Conservation (phyloP, 139 green algal species). For the Bryopsis sp. region DNA sequence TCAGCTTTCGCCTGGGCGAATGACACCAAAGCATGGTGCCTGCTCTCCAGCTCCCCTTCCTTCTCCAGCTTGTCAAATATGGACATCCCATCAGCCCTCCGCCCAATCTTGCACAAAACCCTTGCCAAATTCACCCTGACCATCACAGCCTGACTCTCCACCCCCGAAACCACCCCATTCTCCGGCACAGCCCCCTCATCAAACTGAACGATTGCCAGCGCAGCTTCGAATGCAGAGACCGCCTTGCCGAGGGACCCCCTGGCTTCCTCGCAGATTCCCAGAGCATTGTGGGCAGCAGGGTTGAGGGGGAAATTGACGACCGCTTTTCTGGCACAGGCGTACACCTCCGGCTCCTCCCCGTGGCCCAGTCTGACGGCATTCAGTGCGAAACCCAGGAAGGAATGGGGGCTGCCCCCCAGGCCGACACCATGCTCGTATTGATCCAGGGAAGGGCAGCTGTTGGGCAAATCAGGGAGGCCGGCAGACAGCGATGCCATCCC, state of each 20-base stretch:
- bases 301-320: conserved; percentile 45
- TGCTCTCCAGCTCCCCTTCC: too few species aligned
- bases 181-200: too few species aligned
- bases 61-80: too few species aligned
- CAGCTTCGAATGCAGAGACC: conserved; percentile 14
- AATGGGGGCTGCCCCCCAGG: neutral
- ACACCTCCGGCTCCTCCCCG: conserved; percentile 21
- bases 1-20: too few species aligned
- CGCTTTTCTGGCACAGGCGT: conserved; percentile 34
- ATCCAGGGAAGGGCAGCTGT: neutral
- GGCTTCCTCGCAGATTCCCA: conserved; percentile 43
- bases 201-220: conserved; percentile 27
- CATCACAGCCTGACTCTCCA: too few species aligned
- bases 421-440: neutral
- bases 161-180: too few species aligned
- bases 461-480: neutral
- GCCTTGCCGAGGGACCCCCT: conserved; percentile 26
- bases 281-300: conserved; percentile 33
- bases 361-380: conserved; percentile 18
- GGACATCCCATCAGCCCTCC: too few species aligned
- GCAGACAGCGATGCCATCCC: too few species aligned
- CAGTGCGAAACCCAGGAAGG: conserved; percentile 15
- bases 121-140: too few species aligned
- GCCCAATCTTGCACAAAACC: too few species aligned
- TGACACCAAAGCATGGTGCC: too few species aligned